phyloP scores from a whole-genome alignment of 139 green algal species.

The Chlorella sorokiniana region DNA sequence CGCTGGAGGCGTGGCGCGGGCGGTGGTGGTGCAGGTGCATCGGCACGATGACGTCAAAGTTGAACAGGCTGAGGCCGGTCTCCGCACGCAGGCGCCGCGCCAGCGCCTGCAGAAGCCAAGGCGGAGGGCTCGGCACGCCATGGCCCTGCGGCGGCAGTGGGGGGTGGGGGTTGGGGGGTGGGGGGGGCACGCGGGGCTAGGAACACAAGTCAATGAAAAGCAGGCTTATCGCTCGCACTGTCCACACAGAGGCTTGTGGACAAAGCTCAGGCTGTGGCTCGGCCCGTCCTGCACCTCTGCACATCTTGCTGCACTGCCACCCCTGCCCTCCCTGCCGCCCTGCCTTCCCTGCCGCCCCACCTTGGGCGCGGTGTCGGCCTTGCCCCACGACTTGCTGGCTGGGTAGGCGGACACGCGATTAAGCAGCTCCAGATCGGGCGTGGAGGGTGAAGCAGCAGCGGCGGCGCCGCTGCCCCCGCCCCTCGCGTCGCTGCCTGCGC shows the following conservation, averaged over 20 bases:
- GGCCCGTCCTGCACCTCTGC: too few species aligned
- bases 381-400: constrained; percentile 32
- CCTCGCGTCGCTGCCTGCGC: background rate
- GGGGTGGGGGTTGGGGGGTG: background rate
- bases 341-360: constrained; percentile 13
- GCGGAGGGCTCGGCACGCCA: constrained; percentile 55
- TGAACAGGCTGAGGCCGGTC: constrained; percentile 82
- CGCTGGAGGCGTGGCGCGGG: background rate
- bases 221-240: too few species aligned
- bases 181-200: background rate
- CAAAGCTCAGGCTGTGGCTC: too few species aligned
- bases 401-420: constrained; percentile 43
- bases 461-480: background rate
- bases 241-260: too few species aligned
- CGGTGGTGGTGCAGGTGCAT: constrained; percentile 16
- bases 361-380: constrained; percentile 45
- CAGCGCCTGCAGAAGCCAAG: constrained; percentile 73
- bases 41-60: constrained; percentile 88
- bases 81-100: constrained; percentile 55
- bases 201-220: too few species aligned
- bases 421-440: constrained; percentile 37
- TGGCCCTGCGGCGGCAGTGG: constrained; percentile 26
- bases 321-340: too few species aligned
- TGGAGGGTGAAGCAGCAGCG: background rate
- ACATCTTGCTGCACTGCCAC: too few species aligned